A percentile compares a stretch with the other conserved stretches of the same genome.
phyloP scores from a whole-genome alignment of 139 green algal species.

The Pleodorina starrii region DNA sequence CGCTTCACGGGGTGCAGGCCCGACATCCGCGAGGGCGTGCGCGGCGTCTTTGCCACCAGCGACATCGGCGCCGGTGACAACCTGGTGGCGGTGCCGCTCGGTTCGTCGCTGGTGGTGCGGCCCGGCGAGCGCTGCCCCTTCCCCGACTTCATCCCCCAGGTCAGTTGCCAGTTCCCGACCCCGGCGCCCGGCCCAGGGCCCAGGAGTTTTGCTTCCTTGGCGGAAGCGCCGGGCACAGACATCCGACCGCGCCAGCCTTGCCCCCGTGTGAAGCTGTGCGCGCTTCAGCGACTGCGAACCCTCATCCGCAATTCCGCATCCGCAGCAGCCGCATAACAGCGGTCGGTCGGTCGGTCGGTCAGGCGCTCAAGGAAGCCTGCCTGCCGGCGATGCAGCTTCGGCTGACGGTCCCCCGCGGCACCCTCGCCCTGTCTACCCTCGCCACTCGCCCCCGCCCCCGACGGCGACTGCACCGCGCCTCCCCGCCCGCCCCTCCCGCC shows the following conservation, averaged over 20 bases:
- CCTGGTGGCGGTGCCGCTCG: conserved; percentile 21
- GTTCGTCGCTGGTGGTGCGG: neutral
- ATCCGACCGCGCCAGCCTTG: neutral
- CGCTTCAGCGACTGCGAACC: neutral
- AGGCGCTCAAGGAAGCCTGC: neutral
- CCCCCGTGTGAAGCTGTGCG: neutral
- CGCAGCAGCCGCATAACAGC: too few relatives aligned
- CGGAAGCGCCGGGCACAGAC: neutral
- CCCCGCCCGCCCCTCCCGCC: neutral
- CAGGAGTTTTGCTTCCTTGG: neutral
- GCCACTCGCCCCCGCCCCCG: too few relatives aligned
- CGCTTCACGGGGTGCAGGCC: conserved; percentile 25
- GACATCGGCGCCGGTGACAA: neutral
- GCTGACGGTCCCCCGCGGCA: neutral
- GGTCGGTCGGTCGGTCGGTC: too few relatives aligned
- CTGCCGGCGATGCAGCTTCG: neutral
- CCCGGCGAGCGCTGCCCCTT: conserved; percentile 24
- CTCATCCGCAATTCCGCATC: too few relatives aligned
- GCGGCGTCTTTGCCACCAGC: conserved; percentile 35
- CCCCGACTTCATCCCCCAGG: conserved; percentile 22
- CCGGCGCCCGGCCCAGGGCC: too few relatives aligned
- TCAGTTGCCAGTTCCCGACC: too few relatives aligned
- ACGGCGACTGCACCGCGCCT: neutral
- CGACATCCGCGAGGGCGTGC: neutral
- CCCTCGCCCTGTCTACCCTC: neutral